Evolutionary conservation across 2,329 filamentous ascomycete genomes (phyloP).

Genomic region (Fusarium anguioides): DNA sequence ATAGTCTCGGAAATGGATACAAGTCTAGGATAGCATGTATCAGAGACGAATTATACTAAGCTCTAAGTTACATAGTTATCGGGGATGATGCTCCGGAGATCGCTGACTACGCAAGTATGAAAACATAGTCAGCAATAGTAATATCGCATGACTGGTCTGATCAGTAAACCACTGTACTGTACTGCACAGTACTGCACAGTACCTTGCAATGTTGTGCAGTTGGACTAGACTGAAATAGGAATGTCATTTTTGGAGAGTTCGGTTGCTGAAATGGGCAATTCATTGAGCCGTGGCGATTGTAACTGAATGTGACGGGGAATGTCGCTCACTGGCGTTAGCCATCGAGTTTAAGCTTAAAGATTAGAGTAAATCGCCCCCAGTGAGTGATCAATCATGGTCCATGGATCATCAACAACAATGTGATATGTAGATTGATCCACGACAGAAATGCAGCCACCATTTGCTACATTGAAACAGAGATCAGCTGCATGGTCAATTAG

Average conservation of each 20-base stretch:
- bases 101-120: too few relatives aligned
- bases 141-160: constrained; percentile 5
- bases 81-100: not conserved
- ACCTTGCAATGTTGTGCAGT: constrained; percentile 5
- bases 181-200: too few relatives aligned
- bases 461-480: too few relatives aligned
- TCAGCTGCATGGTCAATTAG: too few relatives aligned
- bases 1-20: not conserved
- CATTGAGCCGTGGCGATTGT: not conserved
- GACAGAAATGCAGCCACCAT: not conserved
- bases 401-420: too few relatives aligned
- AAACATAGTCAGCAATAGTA: too few relatives aligned
- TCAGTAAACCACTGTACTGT: too few relatives aligned
- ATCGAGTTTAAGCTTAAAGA: constrained; percentile 29
- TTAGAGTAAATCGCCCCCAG: constrained; percentile 9
- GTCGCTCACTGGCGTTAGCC: constrained; percentile 1
- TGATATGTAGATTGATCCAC: not conserved
- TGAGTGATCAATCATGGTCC: not conserved
- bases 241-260: constrained; percentile 12
- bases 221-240: constrained; percentile 37
- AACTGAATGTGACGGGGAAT: not conserved
- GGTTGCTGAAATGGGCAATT: not conserved
- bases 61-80: not conserved
- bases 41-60: not conserved
- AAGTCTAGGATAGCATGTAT: not conserved